Base-by-base conservation (phyloP, 2,329 filamentous ascomycete species). In the Falciphora oryzae region DNA sequence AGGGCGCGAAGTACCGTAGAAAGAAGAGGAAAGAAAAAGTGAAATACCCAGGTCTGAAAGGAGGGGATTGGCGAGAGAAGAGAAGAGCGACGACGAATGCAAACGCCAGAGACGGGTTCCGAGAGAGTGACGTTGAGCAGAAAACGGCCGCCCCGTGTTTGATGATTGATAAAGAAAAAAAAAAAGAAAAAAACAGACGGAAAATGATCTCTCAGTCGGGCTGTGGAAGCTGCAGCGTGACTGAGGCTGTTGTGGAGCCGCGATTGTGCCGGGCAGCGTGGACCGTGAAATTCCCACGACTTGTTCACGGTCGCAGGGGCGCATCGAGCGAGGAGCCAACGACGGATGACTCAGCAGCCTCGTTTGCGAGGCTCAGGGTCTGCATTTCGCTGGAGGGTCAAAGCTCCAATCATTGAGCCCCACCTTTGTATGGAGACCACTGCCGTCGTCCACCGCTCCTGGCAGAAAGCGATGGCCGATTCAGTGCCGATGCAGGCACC, bases 61-160 rank as follows among this genome's bases (percentile, higher is more conserved):
- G 31, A 27, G 25, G 13, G 50, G 22, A 65, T 63, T 18, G 35
- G 27, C 56, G n/a, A 13, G 13, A 60, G 29, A 60, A 27, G 53
- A 32, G 57, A 32, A 56, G 57, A 18, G 60, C 59, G 56, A 58
- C 56, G 56, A 59, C 18, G 25, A 63, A 44, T n/a, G n/a, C 25
- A n/a, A 56, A 22, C 14, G 16, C 56, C 18, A 53, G 44, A 28
- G 44, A 53, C 44, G 44, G 44, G 10, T 53, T 53, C n/a, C 44
- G 44, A 53, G 44, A 53, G 44, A 53, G 10, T 32, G 57, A 65
- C 29, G 27, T 35, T n/a, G 44, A 57, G 22, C 56, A 32, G 5
- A 25, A 63, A 25, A 53, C 22, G n/a, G 18, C n/a, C 50, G 60
- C 14, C 25, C 32, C 38, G 18, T 53, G 32, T 18, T 50, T 4